Conservation (phyloP, 1,284 basidiomycete genomes). For the Tilletia horrida region DNA sequence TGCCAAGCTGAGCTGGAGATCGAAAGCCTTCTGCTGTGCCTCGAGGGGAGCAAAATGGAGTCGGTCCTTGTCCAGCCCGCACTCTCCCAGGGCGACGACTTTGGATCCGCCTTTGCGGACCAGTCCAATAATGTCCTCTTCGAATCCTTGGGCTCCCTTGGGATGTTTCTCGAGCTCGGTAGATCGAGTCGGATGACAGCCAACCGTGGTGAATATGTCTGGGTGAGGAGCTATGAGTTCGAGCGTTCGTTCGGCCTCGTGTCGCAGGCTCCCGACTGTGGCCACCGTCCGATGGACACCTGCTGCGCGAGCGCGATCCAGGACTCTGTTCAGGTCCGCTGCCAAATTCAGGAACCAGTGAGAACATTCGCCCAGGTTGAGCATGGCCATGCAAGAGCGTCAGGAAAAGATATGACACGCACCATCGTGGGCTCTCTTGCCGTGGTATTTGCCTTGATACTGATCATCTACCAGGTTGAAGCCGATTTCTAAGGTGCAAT, state of each 20-base stretch:
- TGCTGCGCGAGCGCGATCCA: background rate
- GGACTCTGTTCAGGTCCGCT: slow-evolving; percentile 65
- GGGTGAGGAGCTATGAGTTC: slow-evolving; percentile 13
- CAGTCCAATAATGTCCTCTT: slow-evolving; percentile 58
- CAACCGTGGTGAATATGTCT: slow-evolving; percentile 70
- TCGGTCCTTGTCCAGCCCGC: slow-evolving; percentile 83
- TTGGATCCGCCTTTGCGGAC: slow-evolving; percentile 23
- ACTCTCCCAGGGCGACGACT: slow-evolving; percentile 73
- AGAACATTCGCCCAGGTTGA: no score
- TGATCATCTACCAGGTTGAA: slow-evolving; percentile 59
- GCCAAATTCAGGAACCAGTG: no score
- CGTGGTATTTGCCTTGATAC: slow-evolving; percentile 59
- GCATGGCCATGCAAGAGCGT: slow-evolving; percentile 71
- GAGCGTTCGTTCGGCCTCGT: slow-evolving; percentile 4
- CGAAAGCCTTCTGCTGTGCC: slow-evolving; percentile 69
- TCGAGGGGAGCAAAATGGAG: slow-evolving; percentile 68
- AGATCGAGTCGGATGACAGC: slow-evolving; percentile 82
- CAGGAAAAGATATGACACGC: slow-evolving; percentile 69
- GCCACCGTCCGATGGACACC: background rate
- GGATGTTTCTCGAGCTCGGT: slow-evolving; percentile 67
- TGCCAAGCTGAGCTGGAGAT: slow-evolving; percentile 68
- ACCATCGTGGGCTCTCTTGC: slow-evolving; percentile 58
- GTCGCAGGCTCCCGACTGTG: background rate
- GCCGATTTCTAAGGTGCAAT: slow-evolving; percentile 57
- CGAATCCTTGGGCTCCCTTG: slow-evolving; percentile 65